phyloP scores from a whole-genome alignment of 371 early-diverging fungal species.

The Mucor saturninus region DNA sequence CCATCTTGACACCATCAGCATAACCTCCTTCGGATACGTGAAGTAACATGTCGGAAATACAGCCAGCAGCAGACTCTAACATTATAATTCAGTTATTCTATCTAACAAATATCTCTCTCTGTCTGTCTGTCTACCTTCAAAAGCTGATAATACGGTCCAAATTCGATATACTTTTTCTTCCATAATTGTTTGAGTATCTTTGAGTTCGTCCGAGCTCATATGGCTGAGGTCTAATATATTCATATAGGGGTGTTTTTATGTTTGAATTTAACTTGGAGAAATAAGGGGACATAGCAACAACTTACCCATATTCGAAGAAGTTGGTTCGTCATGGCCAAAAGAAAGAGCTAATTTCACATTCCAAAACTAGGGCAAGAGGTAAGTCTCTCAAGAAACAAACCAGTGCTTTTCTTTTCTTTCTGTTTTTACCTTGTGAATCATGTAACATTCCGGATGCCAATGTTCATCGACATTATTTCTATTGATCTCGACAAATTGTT shows the following conservation, averaged over 20 bases:
- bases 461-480: slow-evolving; percentile 80
- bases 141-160: slow-evolving; percentile 90
- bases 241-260: background rate
- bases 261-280: background rate
- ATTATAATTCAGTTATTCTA: too few relatives aligned
- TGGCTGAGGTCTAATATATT: slow-evolving; percentile 23
- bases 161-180: slow-evolving; percentile 92
- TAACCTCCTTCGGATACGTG: slow-evolving; percentile 88
- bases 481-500: slow-evolving; percentile 93
- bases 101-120: too few relatives aligned
- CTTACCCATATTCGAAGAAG: slow-evolving; percentile 15
- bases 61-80: slow-evolving; percentile 91
- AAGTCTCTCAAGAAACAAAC: too few relatives aligned
- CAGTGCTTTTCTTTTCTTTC: background rate
- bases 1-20: slow-evolving; percentile 86
- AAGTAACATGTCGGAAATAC: slow-evolving; percentile 95
- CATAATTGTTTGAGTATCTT: slow-evolving; percentile 61
- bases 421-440: slow-evolving; percentile 83
- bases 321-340: slow-evolving; percentile 23
- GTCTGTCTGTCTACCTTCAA: slow-evolving; percentile 62
- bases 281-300: background rate
- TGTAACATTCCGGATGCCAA: slow-evolving; percentile 99
- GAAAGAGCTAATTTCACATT: slow-evolving; percentile 71
- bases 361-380: slow-evolving; percentile 65
- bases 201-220: slow-evolving; percentile 55